Conservation (phyloP, 768 basidiomycete genomes). For the Russula emetica region DNA sequence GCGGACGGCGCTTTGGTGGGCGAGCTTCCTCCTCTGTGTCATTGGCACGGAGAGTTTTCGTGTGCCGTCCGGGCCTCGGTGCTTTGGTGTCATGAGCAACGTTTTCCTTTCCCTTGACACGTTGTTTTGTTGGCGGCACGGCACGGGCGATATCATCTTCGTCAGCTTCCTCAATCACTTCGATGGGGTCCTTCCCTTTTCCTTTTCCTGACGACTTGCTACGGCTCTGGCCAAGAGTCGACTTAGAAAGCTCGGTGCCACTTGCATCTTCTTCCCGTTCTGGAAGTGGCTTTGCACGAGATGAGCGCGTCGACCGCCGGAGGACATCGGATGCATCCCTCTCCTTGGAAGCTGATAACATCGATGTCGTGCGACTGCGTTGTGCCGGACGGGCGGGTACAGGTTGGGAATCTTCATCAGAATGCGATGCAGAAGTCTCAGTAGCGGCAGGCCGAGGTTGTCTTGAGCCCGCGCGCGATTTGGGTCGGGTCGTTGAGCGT, state of each 20-base stretch:
- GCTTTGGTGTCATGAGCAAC: constrained; percentile 12
- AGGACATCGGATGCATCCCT: constrained; percentile 19
- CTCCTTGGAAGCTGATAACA: constrained; percentile 6
- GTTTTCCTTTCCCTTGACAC: constrained; percentile 33
- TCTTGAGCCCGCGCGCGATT: constrained; percentile 24
- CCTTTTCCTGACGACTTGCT: constrained; percentile 29
- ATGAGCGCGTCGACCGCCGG: constrained; percentile 28
- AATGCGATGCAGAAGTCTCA: constrained; percentile 19
- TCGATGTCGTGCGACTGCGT: constrained; percentile 19
- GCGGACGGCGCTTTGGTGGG: constrained; percentile 17
- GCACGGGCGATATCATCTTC: constrained; percentile 31
- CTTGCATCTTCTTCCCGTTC: constrained; percentile 30
- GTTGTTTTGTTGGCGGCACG: constrained; percentile 30
- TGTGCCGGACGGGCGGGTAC: constrained; percentile 15
- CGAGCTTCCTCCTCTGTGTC: constrained; percentile 26
- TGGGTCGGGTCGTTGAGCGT: constrained; percentile 32
- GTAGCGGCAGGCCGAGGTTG: constrained; percentile 13
- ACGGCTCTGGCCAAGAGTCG: constrained; percentile 28
- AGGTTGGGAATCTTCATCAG: constrained; percentile 23
- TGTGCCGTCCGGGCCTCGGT: constrained; percentile 15
- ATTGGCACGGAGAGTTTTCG: constrained; percentile 17
- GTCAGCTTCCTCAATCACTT: constrained; percentile 33
- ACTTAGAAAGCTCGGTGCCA: constrained; percentile 31
- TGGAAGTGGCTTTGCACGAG: constrained; percentile 14
- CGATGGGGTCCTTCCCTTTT: constrained; percentile 30